Percentiles rank a stretch among this genome's conserved stretches.
Conservation (phyloP, 805 yeast species). For the Brettanomyces anomalus region DNA sequence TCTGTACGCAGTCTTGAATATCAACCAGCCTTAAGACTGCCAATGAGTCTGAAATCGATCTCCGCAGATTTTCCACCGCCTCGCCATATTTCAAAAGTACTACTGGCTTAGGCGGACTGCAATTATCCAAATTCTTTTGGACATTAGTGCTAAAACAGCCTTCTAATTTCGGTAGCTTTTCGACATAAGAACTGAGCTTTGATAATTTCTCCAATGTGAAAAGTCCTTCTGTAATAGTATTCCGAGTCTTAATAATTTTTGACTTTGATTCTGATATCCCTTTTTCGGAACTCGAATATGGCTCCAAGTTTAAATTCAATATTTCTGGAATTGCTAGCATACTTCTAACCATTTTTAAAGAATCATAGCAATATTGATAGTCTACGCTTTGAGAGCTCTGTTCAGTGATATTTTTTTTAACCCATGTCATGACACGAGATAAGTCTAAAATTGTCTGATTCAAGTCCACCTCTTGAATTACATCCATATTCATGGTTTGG, state of each 20-base stretch:
- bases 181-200: background rate
- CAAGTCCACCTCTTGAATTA: slow-evolving; percentile 4
- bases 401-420: slow-evolving; percentile 7
- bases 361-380: background rate
- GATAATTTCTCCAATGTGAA: background rate
- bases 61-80: slow-evolving; percentile 12
- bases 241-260: background rate
- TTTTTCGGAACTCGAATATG: background rate
- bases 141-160: slow-evolving; percentile 38
- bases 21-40: slow-evolving; percentile 25
- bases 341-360: background rate
- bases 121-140: slow-evolving; percentile 39
- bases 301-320: slow-evolving; percentile 1
- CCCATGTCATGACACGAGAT: slow-evolving; percentile 26
- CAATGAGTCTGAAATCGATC: slow-evolving; percentile 30
- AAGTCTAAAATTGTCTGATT: slow-evolving; percentile 20
- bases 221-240: background rate
- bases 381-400: background rate
- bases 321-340: slow-evolving; percentile 3
- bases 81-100: slow-evolving; percentile 14
- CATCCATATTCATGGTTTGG: slow-evolving; percentile 47
- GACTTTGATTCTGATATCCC: background rate
- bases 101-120: slow-evolving; percentile 33
- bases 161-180: slow-evolving; percentile 7
- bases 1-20: slow-evolving; percentile 20